Conservation (phyloP, 1,284 basidiomycete species). For the Ceratobasidium papillatum region DNA sequence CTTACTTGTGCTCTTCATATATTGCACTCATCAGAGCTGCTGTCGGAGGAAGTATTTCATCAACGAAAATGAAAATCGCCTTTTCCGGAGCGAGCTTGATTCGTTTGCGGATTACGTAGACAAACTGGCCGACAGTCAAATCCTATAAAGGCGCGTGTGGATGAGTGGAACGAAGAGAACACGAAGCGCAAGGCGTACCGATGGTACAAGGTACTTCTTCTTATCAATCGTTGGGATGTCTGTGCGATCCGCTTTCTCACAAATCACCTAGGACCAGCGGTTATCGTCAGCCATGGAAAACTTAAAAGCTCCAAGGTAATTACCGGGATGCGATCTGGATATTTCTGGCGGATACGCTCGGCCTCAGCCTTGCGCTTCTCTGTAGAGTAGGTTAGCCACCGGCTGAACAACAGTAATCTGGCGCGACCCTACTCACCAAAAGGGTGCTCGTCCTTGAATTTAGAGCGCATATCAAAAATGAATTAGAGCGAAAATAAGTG, state of each 20-base stretch:
- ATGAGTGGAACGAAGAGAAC: not conserved
- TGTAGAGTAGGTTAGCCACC: constrained; percentile 51
- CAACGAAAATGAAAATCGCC: constrained; percentile 99
- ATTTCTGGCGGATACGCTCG: constrained; percentile 97
- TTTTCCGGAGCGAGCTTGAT: constrained; percentile 99
- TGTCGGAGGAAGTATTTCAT: constrained; percentile 97
- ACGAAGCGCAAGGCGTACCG: constrained; percentile 62
- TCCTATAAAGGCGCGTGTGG: constrained; percentile 65
- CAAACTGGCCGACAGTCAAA: constrained; percentile 97
- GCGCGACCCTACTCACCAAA: constrained; percentile 77
- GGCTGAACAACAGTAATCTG: constrained; percentile 43
- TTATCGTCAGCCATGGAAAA: constrained; percentile 38
- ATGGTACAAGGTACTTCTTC: constrained; percentile 99
- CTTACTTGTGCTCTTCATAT: constrained; percentile 99
- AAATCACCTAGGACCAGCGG: constrained; percentile 82
- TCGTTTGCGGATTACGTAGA: constrained; percentile 99
- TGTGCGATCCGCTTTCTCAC: constrained; percentile 98
- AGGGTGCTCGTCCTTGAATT: constrained; percentile 99
- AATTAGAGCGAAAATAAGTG: not conserved
- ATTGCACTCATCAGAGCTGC: constrained; percentile 99
- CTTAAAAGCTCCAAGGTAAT: constrained; percentile 42
- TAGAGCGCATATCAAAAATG: constrained; percentile 83
- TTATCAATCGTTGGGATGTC: constrained; percentile 99
- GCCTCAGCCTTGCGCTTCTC: constrained; percentile 99
- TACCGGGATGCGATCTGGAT: constrained; percentile 97